phyloP scores from a whole-genome alignment of 2,329 filamentous ascomycete genomes.

The Zasmidium citrigriseum region DNA sequence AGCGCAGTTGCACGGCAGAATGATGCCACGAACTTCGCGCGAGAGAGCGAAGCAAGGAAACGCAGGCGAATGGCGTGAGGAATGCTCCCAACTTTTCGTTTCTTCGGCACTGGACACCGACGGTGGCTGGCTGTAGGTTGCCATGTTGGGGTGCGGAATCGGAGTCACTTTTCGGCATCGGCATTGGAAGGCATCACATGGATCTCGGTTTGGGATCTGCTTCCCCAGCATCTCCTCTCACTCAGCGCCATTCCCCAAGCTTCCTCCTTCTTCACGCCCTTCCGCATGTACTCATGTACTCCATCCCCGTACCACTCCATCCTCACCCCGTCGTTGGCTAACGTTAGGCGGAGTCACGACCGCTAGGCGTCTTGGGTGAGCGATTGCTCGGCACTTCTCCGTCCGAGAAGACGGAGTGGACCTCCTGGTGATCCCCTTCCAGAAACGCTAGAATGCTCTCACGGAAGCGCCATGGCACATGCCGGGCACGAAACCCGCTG shows the following conservation, averaged over 20 bases:
- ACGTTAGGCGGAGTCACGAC: background rate
- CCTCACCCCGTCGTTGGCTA: background rate
- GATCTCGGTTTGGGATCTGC: background rate
- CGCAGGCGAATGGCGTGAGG: background rate
- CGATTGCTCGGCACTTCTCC: background rate
- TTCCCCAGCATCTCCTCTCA: background rate
- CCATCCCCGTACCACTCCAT: background rate
- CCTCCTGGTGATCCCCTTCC: background rate
- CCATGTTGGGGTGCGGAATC: background rate
- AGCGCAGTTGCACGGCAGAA: background rate
- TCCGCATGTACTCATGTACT: background rate
- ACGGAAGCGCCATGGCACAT: background rate
- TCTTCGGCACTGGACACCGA: background rate
- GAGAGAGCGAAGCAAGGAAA: background rate
- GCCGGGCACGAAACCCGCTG: background rate
- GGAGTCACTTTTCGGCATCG: background rate
- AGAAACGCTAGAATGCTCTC: background rate
- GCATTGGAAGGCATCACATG: too few relatives aligned
- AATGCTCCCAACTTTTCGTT: background rate
- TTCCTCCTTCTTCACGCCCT: background rate
- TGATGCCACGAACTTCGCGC: background rate
- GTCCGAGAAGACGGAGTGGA: background rate
- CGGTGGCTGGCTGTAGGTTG: too few relatives aligned
- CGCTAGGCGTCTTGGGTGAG: background rate
- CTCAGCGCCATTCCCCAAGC: background rate